phyloP scores from a whole-genome alignment of 176 grass and related monocot species.

The Triticum aestivum region DNA sequence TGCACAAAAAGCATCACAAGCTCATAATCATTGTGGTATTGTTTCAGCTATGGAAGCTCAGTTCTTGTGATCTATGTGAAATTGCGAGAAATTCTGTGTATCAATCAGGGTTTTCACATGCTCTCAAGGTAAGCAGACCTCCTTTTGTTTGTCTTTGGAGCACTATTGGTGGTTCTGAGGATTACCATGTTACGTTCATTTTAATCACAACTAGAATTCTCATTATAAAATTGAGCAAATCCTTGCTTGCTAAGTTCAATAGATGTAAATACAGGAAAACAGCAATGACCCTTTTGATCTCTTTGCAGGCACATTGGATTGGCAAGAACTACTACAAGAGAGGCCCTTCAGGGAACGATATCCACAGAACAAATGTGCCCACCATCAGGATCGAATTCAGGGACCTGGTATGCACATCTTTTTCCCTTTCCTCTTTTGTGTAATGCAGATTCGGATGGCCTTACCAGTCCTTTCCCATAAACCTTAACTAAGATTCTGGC shows the following conservation, averaged over 20 bases:
- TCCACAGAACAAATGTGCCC: conserved; percentile 93
- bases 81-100: conserved; percentile 94
- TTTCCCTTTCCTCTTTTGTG: not conserved
- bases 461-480: not conserved
- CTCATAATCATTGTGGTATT: conserved; percentile 20
- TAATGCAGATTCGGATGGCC: not conserved
- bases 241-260: not conserved
- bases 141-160: not conserved
- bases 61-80: conserved; percentile 98
- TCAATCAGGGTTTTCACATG: conserved; percentile 96
- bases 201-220: not conserved
- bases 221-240: not conserved
- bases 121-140: conserved; percentile 57
- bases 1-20: not conserved
- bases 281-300: not conserved
- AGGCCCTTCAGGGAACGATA: conserved; percentile 81
- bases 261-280: not conserved
- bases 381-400: conserved; percentile 91
- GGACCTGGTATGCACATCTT: conserved; percentile 50
- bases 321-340: conserved; percentile 82
- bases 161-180: not conserved
- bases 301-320: conserved; percentile 91
- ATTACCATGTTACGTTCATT: conserved; percentile 10
- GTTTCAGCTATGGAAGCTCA: conserved; percentile 95
- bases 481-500: conserved; percentile 13